Evolutionary conservation across 305 asterid genomes (phyloP).

Genomic region (Ajuga reptans): DNA sequence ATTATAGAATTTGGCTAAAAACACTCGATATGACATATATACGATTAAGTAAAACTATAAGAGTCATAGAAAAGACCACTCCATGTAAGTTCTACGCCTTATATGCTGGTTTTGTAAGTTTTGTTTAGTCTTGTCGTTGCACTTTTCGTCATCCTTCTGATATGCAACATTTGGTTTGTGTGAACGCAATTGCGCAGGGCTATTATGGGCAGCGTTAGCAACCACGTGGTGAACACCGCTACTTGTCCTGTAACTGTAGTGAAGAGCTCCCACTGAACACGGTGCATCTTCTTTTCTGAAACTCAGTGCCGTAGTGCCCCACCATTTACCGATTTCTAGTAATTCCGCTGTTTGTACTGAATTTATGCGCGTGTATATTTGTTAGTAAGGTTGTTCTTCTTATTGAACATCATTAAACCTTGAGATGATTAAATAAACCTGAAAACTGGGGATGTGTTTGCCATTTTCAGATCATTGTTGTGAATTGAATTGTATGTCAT

Average conservation of each 20-base stretch:
- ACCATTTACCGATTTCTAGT: not conserved
- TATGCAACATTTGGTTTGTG: not conserved
- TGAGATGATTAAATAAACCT: not conserved
- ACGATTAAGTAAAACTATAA: too few relatives aligned
- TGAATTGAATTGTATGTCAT: too few relatives aligned
- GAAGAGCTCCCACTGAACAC: constrained; percentile 43
- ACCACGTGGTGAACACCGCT: constrained; percentile 67
- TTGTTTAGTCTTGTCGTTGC: too few relatives aligned
- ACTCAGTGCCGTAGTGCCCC: not conserved
- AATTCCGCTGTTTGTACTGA: not conserved
- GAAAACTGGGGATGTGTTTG: not conserved
- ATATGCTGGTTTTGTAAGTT: too few relatives aligned
- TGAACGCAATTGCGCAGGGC: constrained; percentile 38
- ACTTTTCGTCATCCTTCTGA: not conserved
- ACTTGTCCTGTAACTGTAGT: constrained; percentile 75
- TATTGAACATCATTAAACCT: not conserved
- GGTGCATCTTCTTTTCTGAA: not conserved
- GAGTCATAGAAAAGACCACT: too few relatives aligned
- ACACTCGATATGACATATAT: too few relatives aligned
- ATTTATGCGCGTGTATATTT: not conserved
- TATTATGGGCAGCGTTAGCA: constrained; percentile 81
- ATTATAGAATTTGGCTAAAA: too few relatives aligned
- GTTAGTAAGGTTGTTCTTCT: not conserved
- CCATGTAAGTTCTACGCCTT: too few relatives aligned
- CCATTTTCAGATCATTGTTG: not conserved